Percentiles rank a stretch among this genome's conserved stretches.
Evolutionary conservation across 2,329 filamentous ascomycete species (phyloP).

Genomic region (Colletotrichum sp.): DNA sequence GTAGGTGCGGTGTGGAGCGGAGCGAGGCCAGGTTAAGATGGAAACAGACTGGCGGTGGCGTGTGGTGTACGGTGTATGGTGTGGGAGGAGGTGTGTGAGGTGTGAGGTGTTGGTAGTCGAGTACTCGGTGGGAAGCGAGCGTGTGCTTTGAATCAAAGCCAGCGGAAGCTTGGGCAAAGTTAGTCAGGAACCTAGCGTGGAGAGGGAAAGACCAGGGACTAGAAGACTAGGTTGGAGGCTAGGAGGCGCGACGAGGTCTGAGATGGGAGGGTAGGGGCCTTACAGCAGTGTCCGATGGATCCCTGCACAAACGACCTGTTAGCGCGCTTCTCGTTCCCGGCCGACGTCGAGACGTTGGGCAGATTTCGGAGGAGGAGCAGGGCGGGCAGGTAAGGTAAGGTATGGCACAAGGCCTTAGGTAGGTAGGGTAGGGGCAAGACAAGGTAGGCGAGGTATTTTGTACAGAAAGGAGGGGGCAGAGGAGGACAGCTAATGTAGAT

Average conservation of each 20-base stretch:
- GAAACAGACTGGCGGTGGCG: slow-evolving; percentile 4
- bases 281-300: neutral
- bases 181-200: slow-evolving; percentile 22
- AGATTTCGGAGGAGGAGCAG: neutral
- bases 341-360: neutral
- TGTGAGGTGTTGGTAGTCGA: slow-evolving; percentile 1
- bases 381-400: neutral
- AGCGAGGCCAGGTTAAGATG: slow-evolving; percentile 3
- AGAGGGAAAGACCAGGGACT: slow-evolving; percentile 6
- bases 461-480: neutral
- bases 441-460: neutral
- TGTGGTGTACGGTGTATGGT: neutral
- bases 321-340: neutral
- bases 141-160: slow-evolving; percentile 18
- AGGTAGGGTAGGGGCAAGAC: neutral
- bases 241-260: neutral
- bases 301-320: neutral
- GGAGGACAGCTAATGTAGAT: neutral
- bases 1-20: neutral
- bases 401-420: neutral
- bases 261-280: neutral
- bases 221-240: neutral
- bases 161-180: slow-evolving; percentile 15
- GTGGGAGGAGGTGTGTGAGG: neutral
- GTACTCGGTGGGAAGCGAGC: slow-evolving; percentile 16